Base-by-base conservation (phyloP, 1,139 yeast genomes). In the Groenewaldozyma sp. region DNA sequence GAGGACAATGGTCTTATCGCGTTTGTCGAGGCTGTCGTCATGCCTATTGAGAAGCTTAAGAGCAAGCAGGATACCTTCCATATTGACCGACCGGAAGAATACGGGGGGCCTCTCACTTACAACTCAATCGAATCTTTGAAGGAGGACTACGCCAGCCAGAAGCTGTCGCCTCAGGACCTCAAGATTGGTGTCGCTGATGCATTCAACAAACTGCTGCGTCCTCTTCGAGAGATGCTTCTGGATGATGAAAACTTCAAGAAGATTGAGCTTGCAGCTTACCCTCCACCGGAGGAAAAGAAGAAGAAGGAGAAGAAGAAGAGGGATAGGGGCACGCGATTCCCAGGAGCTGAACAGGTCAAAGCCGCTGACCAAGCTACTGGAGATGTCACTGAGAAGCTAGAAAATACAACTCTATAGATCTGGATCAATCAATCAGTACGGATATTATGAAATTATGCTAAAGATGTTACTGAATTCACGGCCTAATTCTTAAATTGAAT, bases 11-110 rank as follows among this genome's bases (percentile, higher is more conserved):
- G 98, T 28, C 70, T 93, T 48, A 67, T 93, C 45, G 76, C 96
- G 1, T 88, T 93, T 59, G 68, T 87, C 46, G 83, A 88, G 64
- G 76, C 70, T 55, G 96, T 91, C 37, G 64, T 91, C 35, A 78
- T 79, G 48, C 98, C 98, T 50, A 79, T 88, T 50, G 80, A 83
- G 53, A 91, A 80, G 60, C 71, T 88, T 56, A 76, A 78, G 59
- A 38, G 38, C 21, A 70, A 66, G 4, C 75, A 71, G 11, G 62
- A 63, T 24, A 45, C 84, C 75, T 84, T 91, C 67, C 68, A 64
- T 59, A 78, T 93, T 52, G 78, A 82, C 56, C 82, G 98, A 65
- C 97, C 96, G 35, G 98, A 91, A 58, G 81, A 91, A 66, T 93
- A 84, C 62, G 98, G 99, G 52, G 99, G 98, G 39, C 81, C 94